phyloP scores from a whole-genome alignment of 108 stramenopile genomes.

The Nannochloropsis granulata region DNA sequence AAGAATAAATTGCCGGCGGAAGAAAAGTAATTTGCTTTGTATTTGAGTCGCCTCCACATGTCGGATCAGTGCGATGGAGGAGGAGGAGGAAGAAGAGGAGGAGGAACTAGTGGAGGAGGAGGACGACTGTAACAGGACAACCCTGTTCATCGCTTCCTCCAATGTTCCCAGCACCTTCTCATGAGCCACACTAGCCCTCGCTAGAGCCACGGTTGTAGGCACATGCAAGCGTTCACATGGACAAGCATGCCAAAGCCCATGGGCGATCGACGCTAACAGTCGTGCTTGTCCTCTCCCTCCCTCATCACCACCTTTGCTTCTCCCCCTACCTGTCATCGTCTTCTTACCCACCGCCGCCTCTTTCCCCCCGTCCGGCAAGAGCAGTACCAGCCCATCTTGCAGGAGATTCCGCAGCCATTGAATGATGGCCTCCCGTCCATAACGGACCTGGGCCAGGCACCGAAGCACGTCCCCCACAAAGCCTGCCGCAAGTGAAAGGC shows the following conservation, averaged over 20 bases:
- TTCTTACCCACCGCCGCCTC: not conserved
- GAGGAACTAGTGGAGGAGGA: not conserved
- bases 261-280: not conserved
- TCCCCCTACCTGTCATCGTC: not conserved
- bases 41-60: not conserved
- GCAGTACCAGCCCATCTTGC: not conserved
- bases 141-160: not conserved
- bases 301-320: not conserved
- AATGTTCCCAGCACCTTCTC: not conserved
- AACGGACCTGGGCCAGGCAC: not conserved
- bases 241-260: not conserved
- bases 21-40: not conserved
- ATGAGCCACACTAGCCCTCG: not conserved
- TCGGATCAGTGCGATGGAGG: not conserved
- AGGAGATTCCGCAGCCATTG: not conserved
- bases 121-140: not conserved
- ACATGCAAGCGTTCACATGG: not conserved
- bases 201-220: not conserved
- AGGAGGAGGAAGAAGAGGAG: too few species aligned
- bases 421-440: not conserved
- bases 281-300: not conserved
- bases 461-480: not conserved
- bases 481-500: not conserved
- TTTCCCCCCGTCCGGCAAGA: not conserved
- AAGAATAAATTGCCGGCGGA: not conserved